Evolutionary conservation across 768 basidiomycete species (phyloP), one percentile per base, ranked within the genome.

Genomic region (Collybia nuda): DNA sequence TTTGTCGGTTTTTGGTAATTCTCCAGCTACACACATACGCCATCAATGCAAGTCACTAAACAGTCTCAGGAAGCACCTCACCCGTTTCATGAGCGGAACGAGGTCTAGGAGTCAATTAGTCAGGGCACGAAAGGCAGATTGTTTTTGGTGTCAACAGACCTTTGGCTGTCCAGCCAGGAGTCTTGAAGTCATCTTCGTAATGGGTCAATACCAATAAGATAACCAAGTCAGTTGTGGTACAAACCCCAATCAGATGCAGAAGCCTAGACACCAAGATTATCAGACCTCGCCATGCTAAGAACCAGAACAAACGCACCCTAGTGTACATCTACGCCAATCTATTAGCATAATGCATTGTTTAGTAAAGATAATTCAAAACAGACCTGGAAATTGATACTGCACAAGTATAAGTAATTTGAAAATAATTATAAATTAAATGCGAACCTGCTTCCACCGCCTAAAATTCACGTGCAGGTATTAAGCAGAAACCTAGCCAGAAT

Each of bases 1-100:
- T 85, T 85, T 21, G 63, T 66, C 1, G 86, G 84, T 68, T 86
- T 86, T 74, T 87, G 86, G 63, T 88, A 87, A 70, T 86, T 85
- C 76, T 88, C 85, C 48, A 87, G 70, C 78, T 84, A 56, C 9
- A 40, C 47, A n/a, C 44, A 17, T 40, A n/a, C 19, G 40, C 3
- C 14, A 14, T 32, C 32, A 32, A 11, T 11, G 14, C 14, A 7
- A 18, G 18, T 22, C 14, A 24, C 26, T 17, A 17, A 23, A 43
- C 37, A 9, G 24, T 32, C 45, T 14, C 19, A 40, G 11, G 29
- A 36, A 22, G 38, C 48, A 32, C 48, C 69, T 15, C 52, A 80
- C 82, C 44, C 85, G 72, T 68, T 86, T 86, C 86, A 88, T 88
- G 54, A 87, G 71, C 3, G 85, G 86, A 44, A 86, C 59, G 15